A percentile compares a stretch with the other conserved stretches of the same genome.
Conservation (phyloP, 768 basidiomycete genomes). For the Coprinopsis cinerea region DNA sequence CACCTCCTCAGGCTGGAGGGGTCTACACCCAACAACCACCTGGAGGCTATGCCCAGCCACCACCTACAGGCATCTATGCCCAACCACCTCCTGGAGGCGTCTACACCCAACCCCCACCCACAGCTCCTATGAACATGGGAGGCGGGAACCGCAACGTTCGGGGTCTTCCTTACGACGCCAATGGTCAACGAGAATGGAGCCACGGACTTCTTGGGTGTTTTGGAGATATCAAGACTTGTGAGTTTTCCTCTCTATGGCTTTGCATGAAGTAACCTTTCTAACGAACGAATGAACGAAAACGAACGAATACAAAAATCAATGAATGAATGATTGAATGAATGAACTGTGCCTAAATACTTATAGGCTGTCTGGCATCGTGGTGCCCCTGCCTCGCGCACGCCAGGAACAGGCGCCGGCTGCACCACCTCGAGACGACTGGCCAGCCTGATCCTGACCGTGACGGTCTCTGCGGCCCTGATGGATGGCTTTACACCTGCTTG, state of each 20-base stretch:
- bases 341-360: neutral
- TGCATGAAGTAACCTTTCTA: neutral
- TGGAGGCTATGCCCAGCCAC: no score
- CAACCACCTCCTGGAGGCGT: neutral
- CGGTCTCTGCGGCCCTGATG: slow-evolving; percentile 8
- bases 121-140: neutral
- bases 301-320: neutral
- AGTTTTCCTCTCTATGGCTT: slow-evolving; percentile 7
- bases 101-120: neutral
- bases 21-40: no score
- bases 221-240: slow-evolving; percentile 17
- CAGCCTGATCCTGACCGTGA: slow-evolving; percentile 13
- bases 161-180: slow-evolving; percentile 19
- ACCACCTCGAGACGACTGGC: slow-evolving; percentile 16
- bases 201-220: slow-evolving; percentile 23
- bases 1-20: no score
- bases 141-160: slow-evolving; percentile 24
- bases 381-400: slow-evolving; percentile 18
- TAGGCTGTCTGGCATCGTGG: slow-evolving; percentile 17
- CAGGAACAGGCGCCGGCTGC: slow-evolving; percentile 14
- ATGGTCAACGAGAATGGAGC: slow-evolving; percentile 27
- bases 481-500: slow-evolving; percentile 11
- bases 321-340: neutral
- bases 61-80: no score
- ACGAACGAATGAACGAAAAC: no score